phyloP scores from a whole-genome alignment of 352 stramenopile genomes.

The Phytophthora cactorum region DNA sequence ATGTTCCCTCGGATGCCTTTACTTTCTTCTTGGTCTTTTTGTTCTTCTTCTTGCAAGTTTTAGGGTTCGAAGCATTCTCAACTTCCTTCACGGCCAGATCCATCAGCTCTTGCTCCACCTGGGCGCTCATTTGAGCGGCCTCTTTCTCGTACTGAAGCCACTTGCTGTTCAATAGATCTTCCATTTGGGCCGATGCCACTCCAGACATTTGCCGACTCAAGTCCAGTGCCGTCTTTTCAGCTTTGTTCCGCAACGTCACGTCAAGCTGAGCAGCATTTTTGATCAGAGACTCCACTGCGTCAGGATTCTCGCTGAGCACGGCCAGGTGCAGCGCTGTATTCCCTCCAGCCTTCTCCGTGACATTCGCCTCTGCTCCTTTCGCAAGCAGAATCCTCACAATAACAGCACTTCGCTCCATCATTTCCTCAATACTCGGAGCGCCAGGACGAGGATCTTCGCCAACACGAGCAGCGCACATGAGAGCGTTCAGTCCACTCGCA shows the following conservation, averaged over 20 bases:
- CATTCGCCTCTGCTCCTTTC: constrained; percentile 51
- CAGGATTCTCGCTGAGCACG: constrained; percentile 64
- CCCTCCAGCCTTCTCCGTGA: constrained; percentile 41
- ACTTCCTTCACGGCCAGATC: constrained; percentile 23
- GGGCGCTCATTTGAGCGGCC: constrained; percentile 23
- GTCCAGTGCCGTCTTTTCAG: constrained; percentile 42
- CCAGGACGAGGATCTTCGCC: constrained; percentile 38
- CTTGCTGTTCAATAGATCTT: constrained; percentile 35
- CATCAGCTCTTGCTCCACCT: constrained; percentile 40
- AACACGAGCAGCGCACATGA: constrained; percentile 80
- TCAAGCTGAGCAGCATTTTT: constrained; percentile 25
- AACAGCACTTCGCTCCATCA: constrained; percentile 47
- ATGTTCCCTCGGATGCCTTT: background rate
- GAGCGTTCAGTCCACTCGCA: constrained; percentile 64
- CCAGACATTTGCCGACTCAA: constrained; percentile 40
- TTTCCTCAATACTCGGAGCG: constrained; percentile 32
- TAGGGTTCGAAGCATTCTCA: constrained; percentile 15
- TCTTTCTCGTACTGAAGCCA: constrained; percentile 29
- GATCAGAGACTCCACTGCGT: constrained; percentile 48
- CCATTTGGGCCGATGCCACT: constrained; percentile 29
- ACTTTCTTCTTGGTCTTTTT: constrained; percentile 54
- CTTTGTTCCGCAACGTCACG: constrained; percentile 43
- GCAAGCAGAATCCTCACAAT: constrained; percentile 64
- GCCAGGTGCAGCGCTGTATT: constrained; percentile 83
- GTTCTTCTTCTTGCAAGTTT: constrained; percentile 48